A percentile compares a stretch with the other conserved stretches of the same genome.
phyloP scores from a whole-genome alignment of 345 rosid species.

The Raphanus raphanistrum region DNA sequence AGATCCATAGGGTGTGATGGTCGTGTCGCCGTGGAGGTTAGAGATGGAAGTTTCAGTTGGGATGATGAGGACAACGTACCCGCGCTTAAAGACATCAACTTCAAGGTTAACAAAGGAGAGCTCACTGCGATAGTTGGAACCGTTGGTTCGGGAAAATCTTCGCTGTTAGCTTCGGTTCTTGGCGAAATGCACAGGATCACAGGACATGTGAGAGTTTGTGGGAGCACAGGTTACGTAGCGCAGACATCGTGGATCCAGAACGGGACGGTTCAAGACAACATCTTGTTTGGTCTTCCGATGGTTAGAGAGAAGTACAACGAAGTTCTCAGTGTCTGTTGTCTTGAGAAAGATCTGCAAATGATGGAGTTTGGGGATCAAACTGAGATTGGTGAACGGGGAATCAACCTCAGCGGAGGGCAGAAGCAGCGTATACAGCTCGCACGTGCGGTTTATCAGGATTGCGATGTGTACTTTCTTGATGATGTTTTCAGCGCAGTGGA shows the following conservation, averaged over 20 bases:
- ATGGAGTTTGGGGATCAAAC: slow-evolving; percentile 96
- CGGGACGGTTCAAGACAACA: slow-evolving; percentile 88
- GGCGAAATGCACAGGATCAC: slow-evolving; percentile 93
- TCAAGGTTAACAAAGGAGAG: slow-evolving; percentile 72
- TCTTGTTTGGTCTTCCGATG: slow-evolving; percentile 88
- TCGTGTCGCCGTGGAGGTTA: slow-evolving; percentile 61
- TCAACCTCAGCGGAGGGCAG: slow-evolving; percentile 97
- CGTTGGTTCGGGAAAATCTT: slow-evolving; percentile 93
- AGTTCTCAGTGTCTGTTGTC: slow-evolving; percentile 70
- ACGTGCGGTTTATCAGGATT: slow-evolving; percentile 88
- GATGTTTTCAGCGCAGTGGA: slow-evolving; percentile 97
- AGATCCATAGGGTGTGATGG: slow-evolving; percentile 58
- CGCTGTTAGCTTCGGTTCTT: slow-evolving; percentile 76
- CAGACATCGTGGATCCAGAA: slow-evolving; percentile 96
- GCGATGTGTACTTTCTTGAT: slow-evolving; percentile 85
- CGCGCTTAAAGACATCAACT: slow-evolving; percentile 59
- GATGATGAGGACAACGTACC: slow-evolving; percentile 72
- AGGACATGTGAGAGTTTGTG: slow-evolving; percentile 78
- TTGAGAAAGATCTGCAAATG: slow-evolving; percentile 86
- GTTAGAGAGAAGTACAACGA: slow-evolving; percentile 55
- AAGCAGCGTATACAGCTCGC: slow-evolving; percentile 96
- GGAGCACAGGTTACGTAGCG: slow-evolving; percentile 83
- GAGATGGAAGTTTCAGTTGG: slow-evolving; percentile 76
- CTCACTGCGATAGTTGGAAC: slow-evolving; percentile 88
- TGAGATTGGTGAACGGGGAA: slow-evolving; percentile 95